phyloP scores from a whole-genome alignment of 2,329 filamentous ascomycete species.

The Trichoderma polysporum region DNA sequence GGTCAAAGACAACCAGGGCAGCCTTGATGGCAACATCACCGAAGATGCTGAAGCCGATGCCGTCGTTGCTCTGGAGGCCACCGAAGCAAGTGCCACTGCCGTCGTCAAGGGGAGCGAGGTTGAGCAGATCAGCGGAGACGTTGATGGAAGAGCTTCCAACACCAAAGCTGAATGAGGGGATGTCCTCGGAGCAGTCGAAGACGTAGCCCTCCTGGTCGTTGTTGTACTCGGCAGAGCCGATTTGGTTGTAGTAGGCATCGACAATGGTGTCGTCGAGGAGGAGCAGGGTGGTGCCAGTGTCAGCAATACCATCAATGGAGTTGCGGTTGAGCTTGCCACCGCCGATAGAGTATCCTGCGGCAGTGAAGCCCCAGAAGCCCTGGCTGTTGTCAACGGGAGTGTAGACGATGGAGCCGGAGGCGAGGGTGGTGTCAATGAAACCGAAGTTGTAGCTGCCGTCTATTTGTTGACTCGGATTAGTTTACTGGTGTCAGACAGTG shows the following conservation, averaged over 20 bases:
- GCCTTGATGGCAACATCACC: constrained; percentile 61
- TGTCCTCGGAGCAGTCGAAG: constrained; percentile 43
- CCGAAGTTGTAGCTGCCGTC: constrained; percentile 74
- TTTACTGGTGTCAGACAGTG: not conserved
- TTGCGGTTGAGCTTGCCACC: constrained; percentile 25
- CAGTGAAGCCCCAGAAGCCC: constrained; percentile 60
- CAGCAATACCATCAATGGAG: constrained; percentile 51
- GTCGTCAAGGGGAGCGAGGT: constrained; percentile 44
- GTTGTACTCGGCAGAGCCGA: constrained; percentile 39
- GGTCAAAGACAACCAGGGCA: constrained; percentile 57
- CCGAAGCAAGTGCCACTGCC: constrained; percentile 58
- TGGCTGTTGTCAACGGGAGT: constrained; percentile 58
- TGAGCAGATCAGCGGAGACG: constrained; percentile 53
- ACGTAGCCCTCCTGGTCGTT: constrained; percentile 42
- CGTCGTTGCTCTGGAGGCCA: constrained; percentile 60
- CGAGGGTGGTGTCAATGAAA: constrained; percentile 62
- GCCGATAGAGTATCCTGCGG: constrained; percentile 27
- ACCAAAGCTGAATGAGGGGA: constrained; percentile 53
- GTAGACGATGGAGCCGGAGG: constrained; percentile 61
- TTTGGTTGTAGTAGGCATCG: constrained; percentile 47
- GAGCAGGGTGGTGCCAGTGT: constrained; percentile 63
- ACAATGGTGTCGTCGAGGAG: constrained; percentile 55
- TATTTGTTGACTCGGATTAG: not conserved
- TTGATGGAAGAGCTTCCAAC: constrained; percentile 57
- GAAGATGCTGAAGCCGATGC: constrained; percentile 53